A percentile compares a stretch with the other conserved stretches of the same genome.
phyloP scores from a whole-genome alignment of 345 rosid genomes.

The Pistacia integerrima region DNA sequence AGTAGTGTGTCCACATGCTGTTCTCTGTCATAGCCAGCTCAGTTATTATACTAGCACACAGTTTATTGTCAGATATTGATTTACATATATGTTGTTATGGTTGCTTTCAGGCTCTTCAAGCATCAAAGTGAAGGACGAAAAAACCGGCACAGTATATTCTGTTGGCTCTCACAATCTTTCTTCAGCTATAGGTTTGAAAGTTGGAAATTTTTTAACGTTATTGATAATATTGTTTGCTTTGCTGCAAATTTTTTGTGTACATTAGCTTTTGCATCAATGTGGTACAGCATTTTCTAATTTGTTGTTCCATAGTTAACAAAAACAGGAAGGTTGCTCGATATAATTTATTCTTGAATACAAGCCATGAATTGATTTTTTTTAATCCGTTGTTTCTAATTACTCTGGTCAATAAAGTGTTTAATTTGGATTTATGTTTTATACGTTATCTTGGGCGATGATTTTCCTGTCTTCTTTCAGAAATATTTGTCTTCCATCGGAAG shows the following conservation, averaged over 20 bases:
- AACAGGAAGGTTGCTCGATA: conserved; percentile 18
- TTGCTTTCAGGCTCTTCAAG: conserved; percentile 67
- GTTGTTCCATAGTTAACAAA: conserved; percentile 28
- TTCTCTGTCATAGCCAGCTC: too few species aligned
- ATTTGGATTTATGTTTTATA: not conserved
- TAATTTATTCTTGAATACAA: conserved; percentile 18
- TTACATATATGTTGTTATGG: not conserved
- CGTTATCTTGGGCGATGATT: not conserved
- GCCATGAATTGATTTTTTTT: not conserved
- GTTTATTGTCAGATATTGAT: not conserved
- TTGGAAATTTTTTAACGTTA: conserved; percentile 27
- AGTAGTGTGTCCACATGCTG: too few species aligned
- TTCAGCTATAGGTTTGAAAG: conserved; percentile 34
- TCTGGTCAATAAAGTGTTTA: not conserved
- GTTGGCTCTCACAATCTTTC: conserved; percentile 56
- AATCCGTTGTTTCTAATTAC: not conserved
- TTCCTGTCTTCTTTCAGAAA: too few species aligned
- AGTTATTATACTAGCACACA: not conserved
- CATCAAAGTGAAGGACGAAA: conserved; percentile 63
- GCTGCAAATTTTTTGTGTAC: conserved; percentile 32
- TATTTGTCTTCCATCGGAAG: too few species aligned
- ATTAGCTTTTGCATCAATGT: conserved; percentile 23
- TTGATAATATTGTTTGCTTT: conserved; percentile 35
- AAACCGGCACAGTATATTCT: conserved; percentile 42
- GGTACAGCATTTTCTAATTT: conserved; percentile 34